Evolutionary conservation across 257 asterid species (phyloP).

Genomic region (Solanum medicagineum): DNA sequence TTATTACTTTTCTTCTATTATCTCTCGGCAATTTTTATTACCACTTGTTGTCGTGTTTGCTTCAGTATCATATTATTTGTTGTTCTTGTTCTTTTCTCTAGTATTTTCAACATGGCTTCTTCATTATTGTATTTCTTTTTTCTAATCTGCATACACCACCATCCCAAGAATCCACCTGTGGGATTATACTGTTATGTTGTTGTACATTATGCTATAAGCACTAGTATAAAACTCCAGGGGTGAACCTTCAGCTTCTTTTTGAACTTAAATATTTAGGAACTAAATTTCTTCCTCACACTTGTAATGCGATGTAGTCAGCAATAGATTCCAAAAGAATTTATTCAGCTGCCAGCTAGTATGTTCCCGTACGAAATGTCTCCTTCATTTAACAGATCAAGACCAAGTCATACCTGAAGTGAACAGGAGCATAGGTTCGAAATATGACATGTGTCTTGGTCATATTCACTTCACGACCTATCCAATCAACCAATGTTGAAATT

Average conservation of each 20-base stretch:
- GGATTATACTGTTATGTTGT: not conserved
- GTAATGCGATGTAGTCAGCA: not conserved
- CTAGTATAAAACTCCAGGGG: not conserved
- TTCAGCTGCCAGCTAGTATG: not conserved
- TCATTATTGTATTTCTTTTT: no score
- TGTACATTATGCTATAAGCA: not conserved
- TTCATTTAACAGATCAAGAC: not conserved
- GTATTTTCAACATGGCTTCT: not conserved
- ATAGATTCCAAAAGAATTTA: not conserved
- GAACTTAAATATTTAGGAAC: not conserved
- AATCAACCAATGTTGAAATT: not conserved
- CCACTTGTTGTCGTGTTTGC: not conserved
- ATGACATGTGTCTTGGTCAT: slow-evolving; percentile 1
- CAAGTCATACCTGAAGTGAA: slow-evolving; percentile 11
- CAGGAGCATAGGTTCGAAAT: slow-evolving; percentile 13
- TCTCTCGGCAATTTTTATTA: not conserved
- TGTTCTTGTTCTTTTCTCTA: not conserved
- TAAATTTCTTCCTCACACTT: not conserved
- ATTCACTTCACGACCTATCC: slow-evolving; percentile 10
- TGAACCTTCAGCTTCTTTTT: not conserved
- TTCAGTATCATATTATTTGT: not conserved
- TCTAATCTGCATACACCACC: not conserved
- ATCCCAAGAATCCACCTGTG: not conserved
- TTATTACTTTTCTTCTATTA: not conserved
- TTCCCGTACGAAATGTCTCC: not conserved